Evolutionary conservation across 2,329 filamentous ascomycete genomes (phyloP).

Genomic region (Xylaria sp.): DNA sequence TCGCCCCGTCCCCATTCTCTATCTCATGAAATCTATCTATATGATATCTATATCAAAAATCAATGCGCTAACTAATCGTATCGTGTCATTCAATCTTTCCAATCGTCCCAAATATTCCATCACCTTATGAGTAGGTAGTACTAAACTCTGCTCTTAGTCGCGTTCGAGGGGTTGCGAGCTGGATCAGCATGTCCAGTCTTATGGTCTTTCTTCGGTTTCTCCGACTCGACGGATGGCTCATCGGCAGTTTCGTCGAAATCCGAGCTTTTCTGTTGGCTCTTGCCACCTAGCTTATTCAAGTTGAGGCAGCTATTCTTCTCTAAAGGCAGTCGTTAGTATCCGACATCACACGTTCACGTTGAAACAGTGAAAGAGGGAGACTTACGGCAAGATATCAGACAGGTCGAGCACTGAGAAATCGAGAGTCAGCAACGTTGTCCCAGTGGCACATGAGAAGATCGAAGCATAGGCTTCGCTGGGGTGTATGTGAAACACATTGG

Average conservation of each 20-base stretch:
- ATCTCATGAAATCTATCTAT: not conserved
- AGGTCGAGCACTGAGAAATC: slow-evolving; percentile 1
- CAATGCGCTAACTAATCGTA: slow-evolving; percentile 18
- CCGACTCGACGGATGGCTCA: not conserved
- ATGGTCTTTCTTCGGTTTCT: not conserved
- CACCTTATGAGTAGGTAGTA: not conserved
- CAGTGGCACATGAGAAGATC: not conserved
- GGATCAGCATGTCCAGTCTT: not conserved
- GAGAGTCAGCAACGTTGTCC: slow-evolving; percentile 1
- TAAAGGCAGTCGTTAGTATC: slow-evolving; percentile 7
- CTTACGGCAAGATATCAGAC: slow-evolving; percentile 19
- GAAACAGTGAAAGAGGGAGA: not conserved
- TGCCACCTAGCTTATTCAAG: not conserved
- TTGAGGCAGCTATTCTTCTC: not conserved
- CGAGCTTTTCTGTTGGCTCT: not conserved
- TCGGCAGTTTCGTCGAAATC: not conserved
- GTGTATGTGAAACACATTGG: slow-evolving; percentile 10
- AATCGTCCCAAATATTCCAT: not conserved
- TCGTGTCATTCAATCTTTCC: not conserved
- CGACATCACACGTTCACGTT: fast-evolving
- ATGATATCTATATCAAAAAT: not conserved
- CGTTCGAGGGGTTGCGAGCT: no score
- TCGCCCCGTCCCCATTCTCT: not conserved
- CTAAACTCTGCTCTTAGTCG: not conserved
- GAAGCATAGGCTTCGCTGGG: no score